Evolutionary conservation across 345 rosid genomes (phyloP).

Genomic region (Arabis alpina): DNA sequence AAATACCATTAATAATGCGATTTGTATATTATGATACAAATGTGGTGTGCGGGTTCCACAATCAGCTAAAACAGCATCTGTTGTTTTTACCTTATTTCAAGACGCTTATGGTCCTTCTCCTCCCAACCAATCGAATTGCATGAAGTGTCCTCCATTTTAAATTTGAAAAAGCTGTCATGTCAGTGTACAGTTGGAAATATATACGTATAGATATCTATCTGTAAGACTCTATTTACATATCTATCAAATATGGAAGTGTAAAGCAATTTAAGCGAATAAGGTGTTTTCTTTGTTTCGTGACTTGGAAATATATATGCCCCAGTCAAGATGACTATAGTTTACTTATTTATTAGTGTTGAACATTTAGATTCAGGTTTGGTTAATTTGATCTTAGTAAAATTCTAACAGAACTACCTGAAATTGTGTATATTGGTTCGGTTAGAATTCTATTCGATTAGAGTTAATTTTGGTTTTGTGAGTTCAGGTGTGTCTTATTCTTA

Average conservation of each 20-base stretch:
- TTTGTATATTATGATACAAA: conserved; percentile 9
- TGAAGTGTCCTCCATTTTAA: conserved; percentile 43
- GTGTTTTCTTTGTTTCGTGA: neutral
- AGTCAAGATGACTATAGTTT: neutral
- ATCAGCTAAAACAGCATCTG: conserved; percentile 42
- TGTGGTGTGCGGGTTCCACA: conserved; percentile 30
- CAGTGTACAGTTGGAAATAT: conserved; percentile 34
- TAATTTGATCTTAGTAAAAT: too few species aligned
- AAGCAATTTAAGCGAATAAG: conserved; percentile 5
- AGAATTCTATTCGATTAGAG: too few species aligned
- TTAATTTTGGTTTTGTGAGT: too few species aligned
- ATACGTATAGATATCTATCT: neutral
- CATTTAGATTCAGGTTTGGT: too few species aligned
- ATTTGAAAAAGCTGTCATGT: conserved; percentile 36
- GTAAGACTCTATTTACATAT: neutral
- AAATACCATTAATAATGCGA: neutral
- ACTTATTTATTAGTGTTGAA: too few species aligned
- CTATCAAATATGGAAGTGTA: conserved; percentile 17
- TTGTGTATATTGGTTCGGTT: too few species aligned
- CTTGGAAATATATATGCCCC: neutral
- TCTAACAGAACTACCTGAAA: too few species aligned
- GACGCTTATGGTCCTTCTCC: conserved; percentile 31
- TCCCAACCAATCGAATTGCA: conserved; percentile 29
- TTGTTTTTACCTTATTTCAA: conserved; percentile 41
- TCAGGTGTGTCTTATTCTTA: too few species aligned